phyloP scores from a whole-genome alignment of 345 rosid species.

The Arabis alpina region DNA sequence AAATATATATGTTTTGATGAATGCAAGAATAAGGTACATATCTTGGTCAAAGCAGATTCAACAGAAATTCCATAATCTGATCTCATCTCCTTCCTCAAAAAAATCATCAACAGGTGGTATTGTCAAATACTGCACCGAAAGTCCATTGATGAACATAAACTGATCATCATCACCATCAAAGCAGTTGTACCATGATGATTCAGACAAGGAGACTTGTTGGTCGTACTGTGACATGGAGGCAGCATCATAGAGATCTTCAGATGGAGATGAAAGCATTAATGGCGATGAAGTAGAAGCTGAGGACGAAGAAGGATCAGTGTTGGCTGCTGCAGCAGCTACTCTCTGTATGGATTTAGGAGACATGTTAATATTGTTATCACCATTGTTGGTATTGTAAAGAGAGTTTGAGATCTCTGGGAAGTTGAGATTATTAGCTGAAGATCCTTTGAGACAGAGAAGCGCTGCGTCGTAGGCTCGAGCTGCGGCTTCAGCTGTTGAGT shows the following conservation, averaged over 20 bases:
- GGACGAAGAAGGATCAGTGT: conserved; percentile 41
- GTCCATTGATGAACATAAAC: conserved; percentile 51
- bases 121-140: conserved; percentile 39
- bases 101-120: conserved; percentile 57
- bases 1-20: not conserved
- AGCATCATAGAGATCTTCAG: conserved; percentile 50
- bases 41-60: conserved; percentile 35
- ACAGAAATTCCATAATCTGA: conserved; percentile 85
- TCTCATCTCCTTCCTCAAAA: conserved; percentile 69
- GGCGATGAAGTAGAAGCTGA: conserved; percentile 52
- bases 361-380: conserved; percentile 32
- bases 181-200: conserved; percentile 55
- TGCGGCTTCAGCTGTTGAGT: conserved; percentile 93
- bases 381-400: conserved; percentile 31
- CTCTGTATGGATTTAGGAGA: conserved; percentile 48
- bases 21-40: conserved; percentile 24
- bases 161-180: conserved; percentile 68
- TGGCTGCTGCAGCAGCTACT: conserved; percentile 44
- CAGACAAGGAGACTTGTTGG: conserved; percentile 48
- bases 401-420: conserved; percentile 69
- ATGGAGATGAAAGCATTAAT: conserved; percentile 49
- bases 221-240: conserved; percentile 47
- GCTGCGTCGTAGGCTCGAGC: conserved; percentile 99
- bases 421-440: conserved; percentile 77
- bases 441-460: conserved; percentile 84